Percentiles rank a stretch among this genome's conserved stretches.
These are phyloP conservation scores for Clarireedia sp. DNA, from an alignment of 2,329 filamentous ascomycete genomes.

Conservation along the genomic window DNA sequence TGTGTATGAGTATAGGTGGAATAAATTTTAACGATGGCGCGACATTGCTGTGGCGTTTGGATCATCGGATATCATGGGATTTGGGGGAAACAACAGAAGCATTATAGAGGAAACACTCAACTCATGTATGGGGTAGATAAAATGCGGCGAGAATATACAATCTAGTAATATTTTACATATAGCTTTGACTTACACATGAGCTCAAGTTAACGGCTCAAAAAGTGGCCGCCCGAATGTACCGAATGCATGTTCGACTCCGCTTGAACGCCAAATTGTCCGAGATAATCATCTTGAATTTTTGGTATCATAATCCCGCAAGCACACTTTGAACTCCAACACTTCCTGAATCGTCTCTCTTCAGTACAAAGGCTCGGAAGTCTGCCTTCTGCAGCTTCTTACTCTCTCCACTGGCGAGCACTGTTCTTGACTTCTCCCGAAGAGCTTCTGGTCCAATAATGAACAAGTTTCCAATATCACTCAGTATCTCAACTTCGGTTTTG, in stretches of 20 bases:
- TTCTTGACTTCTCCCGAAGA: slow-evolving; percentile 60
- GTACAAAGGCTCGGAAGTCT: slow-evolving; percentile 76
- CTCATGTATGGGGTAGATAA: slow-evolving; percentile 13
- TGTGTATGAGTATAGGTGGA: slow-evolving; percentile 1
- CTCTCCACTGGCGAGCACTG: slow-evolving; percentile 37
- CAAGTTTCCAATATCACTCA: slow-evolving; percentile 88
- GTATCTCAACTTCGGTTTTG: slow-evolving; percentile 66
- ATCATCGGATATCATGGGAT: not conserved
- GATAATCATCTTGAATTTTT: slow-evolving; percentile 6
- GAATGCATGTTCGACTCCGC: not conserved
- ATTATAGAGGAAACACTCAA: slow-evolving; percentile 16
- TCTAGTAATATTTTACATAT: slow-evolving; percentile 2
- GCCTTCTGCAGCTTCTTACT: slow-evolving; percentile 54
- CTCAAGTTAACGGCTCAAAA: not conserved
- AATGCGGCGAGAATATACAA: not conserved
- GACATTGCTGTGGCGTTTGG: slow-evolving; percentile 22
- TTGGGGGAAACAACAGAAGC: not conserved
- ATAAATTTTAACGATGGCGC: slow-evolving; percentile 13
- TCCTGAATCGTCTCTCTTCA: slow-evolving; percentile 74
- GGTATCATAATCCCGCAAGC: slow-evolving; percentile 42
- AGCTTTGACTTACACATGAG: not conserved
- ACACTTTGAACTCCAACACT: slow-evolving; percentile 78
- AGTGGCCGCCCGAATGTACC: not conserved
- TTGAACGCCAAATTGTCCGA: slow-evolving; percentile 6
- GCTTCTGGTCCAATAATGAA: slow-evolving; percentile 89